Evolutionary conservation across 768 basidiomycete genomes (phyloP).

Genomic region (Lepiota subincarnata): DNA sequence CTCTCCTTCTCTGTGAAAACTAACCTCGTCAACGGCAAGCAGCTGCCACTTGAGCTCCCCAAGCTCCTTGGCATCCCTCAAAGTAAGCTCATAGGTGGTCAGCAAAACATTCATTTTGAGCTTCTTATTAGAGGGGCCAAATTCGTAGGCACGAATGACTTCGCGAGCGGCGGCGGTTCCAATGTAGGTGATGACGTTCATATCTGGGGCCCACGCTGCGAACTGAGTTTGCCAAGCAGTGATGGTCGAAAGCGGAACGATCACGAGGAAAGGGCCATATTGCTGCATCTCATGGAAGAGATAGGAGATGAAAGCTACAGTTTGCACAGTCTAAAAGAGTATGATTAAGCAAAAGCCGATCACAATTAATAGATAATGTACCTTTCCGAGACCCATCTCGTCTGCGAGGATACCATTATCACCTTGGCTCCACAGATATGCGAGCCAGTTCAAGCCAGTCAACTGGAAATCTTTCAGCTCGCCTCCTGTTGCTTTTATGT

Average conservation of each 20-base stretch:
- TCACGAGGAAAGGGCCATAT: slow-evolving; percentile 95
- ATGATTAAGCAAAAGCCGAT: slow-evolving; percentile 15
- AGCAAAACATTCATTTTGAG: slow-evolving; percentile 96
- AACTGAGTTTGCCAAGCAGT: slow-evolving; percentile 98
- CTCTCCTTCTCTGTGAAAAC: slow-evolving; percentile 16
- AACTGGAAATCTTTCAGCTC: slow-evolving; percentile 96
- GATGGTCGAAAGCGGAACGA: slow-evolving; percentile 96
- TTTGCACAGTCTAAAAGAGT: slow-evolving; percentile 78
- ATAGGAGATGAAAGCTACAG: slow-evolving; percentile 90
- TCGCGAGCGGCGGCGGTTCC: slow-evolving; percentile 85
- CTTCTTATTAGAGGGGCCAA: slow-evolving; percentile 82
- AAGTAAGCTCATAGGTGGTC: slow-evolving; percentile 94
- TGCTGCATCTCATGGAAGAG: slow-evolving; percentile 90
- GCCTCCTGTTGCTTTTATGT: slow-evolving; percentile 74
- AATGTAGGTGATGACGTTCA: slow-evolving; percentile 96
- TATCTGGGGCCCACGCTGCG: slow-evolving; percentile 88
- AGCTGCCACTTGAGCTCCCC: slow-evolving; percentile 97
- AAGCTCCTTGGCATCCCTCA: slow-evolving; percentile 86
- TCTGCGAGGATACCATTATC: slow-evolving; percentile 98
- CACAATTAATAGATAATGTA: slow-evolving; percentile 22
- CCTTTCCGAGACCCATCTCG: slow-evolving; percentile 99
- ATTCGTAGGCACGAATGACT: slow-evolving; percentile 90
- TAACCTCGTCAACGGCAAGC: slow-evolving; percentile 91
- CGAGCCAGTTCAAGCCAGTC: slow-evolving; percentile 98
- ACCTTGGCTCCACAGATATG: slow-evolving; percentile 90